Evolutionary conservation across 2,329 filamentous ascomycete genomes (phyloP).

Genomic region (Leptodontidium sp.): DNA sequence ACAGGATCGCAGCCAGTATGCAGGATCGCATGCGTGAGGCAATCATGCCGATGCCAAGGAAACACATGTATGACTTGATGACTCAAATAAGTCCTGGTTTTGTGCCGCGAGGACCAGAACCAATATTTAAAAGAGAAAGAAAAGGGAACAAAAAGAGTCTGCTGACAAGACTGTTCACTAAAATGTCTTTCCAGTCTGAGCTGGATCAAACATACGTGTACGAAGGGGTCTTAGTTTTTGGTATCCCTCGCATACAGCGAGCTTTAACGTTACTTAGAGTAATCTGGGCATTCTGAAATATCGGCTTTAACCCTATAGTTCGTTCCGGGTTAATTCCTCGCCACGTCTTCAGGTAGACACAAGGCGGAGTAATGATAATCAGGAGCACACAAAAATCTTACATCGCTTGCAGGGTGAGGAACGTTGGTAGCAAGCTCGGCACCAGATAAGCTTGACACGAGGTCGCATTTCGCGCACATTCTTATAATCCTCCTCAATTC

Average conservation of each 20-base stretch:
- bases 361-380: background rate
- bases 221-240: constrained; percentile 11
- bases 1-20: constrained; percentile 26
- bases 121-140: constrained; percentile 16
- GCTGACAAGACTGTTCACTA: background rate
- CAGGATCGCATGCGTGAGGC: constrained; percentile 20
- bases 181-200: background rate
- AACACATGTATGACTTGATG: constrained; percentile 4
- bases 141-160: background rate
- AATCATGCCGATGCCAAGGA: constrained; percentile 25
- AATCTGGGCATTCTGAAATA: constrained; percentile 15
- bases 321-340: constrained; percentile 2
- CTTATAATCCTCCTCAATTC: background rate
- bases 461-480: background rate
- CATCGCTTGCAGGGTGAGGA: background rate
- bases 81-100: background rate
- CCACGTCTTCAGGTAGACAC: background rate
- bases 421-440: background rate
- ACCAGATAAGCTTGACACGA: background rate
- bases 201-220: constrained; percentile 19
- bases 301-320: constrained; percentile 21
- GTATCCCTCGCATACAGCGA: constrained; percentile 5
- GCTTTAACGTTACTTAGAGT: constrained; percentile 26
- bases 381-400: background rate
- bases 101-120: constrained; percentile 1